Evolutionary conservation across 2,329 filamentous ascomycete genomes (phyloP), one percentile per base, ranked within the genome.

Genomic region (Stachybotrys chlorohalonatus): DNA sequence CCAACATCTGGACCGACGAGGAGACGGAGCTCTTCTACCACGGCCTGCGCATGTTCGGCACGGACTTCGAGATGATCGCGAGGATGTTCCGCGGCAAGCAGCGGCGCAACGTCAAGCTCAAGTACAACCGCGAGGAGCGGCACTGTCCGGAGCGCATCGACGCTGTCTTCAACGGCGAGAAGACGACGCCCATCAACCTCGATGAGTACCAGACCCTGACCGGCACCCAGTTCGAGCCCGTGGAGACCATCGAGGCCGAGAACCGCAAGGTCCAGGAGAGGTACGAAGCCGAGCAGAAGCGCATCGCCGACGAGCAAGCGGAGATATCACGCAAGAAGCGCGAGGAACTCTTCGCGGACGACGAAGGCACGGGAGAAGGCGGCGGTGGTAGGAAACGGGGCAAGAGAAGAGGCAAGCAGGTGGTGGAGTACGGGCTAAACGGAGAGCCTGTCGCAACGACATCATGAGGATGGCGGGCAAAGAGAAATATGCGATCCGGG

Each of bases 81-180:
- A 82, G 83, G 62, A 84, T 91, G 79, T 92, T 95, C 64, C 81
- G 84, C 1, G 80, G 81, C 58, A 84, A 86, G 64, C 87, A 81
- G 56, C 80, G 90, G 16, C 81, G 85, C 36, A 83, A 89, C 67
- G 80, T 94, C 71, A 93, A 93, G 73, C 79, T 86, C 59, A 94
- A 94, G 67, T 94, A 90, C 72, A 88, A 86, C 63, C 84, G 86
- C 57, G 90, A 94, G 70, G 89, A 94, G 70, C 78, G 82, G 39
- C 75, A 82, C 53, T 79, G 86, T 58, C 84, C 87, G 0, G 70
- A 73, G 3, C 79, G 81, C 58, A 78, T 95, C 60, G 83, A 83
- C 57, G 76, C 77, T 42, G 83, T 83, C 6, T 74, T 94, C 54
- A 80, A 79, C 42, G 82, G 82, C 54, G 74, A 79, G 60, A 81